These are phyloP conservation scores for Globisporangium barbulae DNA, from an alignment of 352 stramenopile genomes.

Conservation along the genomic window DNA sequence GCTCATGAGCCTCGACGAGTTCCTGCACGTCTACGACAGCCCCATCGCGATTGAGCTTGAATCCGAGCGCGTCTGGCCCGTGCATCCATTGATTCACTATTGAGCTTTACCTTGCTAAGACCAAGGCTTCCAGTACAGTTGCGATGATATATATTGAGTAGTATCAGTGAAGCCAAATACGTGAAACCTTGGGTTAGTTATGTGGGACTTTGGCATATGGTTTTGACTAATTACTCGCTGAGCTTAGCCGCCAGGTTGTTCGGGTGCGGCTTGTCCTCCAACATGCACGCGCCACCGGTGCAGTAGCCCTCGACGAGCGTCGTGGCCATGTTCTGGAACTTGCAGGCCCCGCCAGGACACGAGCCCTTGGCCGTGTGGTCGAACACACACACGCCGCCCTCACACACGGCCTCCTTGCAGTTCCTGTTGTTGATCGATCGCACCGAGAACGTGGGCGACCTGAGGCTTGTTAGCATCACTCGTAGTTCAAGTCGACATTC, in stretches of 20 bases:
- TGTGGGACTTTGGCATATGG: too few relatives aligned
- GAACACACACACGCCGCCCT: too few relatives aligned
- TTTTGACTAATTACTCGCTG: conserved; percentile 19
- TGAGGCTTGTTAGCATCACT: too few relatives aligned
- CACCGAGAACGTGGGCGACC: too few relatives aligned
- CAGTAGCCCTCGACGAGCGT: conserved; percentile 58
- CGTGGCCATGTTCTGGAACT: conserved; percentile 39
- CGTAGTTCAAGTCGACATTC: too few relatives aligned
- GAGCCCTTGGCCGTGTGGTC: neutral
- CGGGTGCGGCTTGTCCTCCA: conserved; percentile 44
- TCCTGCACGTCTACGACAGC: conserved; percentile 36
- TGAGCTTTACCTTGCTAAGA: conserved; percentile 19
- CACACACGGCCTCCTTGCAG: too few relatives aligned
- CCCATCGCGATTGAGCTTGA: conserved; percentile 54
- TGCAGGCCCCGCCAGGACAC: conserved; percentile 49
- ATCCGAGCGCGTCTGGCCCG: conserved; percentile 71
- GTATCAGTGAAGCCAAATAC: too few relatives aligned
- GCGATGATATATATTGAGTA: too few relatives aligned
- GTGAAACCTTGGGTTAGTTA: too few relatives aligned
- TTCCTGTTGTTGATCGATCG: too few relatives aligned
- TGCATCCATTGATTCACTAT: conserved; percentile 67
- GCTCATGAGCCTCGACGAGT: conserved; percentile 63
- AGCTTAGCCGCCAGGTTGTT: conserved; percentile 35
- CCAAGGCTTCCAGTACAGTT: too few relatives aligned
- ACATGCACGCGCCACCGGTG: conserved; percentile 40